Percentiles rank a stretch among this genome's conserved stretches.
Conservation (phyloP, 1,284 basidiomycete genomes). For the Peniophora sp. region DNA sequence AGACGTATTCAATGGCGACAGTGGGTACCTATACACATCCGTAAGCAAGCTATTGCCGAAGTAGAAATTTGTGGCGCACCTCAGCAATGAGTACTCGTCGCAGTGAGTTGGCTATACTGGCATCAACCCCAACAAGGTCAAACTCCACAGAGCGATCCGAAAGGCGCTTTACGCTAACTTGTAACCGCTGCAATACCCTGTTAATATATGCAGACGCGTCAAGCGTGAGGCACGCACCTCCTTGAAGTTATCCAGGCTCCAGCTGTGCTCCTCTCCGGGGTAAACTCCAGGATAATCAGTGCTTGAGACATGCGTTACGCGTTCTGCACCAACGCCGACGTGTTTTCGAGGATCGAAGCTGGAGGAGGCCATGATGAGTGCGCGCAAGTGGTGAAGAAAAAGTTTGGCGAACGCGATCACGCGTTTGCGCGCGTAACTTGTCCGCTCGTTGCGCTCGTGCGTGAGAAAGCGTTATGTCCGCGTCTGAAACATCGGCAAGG, state of each 20-base stretch:
- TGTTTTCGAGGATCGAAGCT: constrained; percentile 31
- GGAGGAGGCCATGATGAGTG: neutral
- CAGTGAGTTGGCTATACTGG: constrained; percentile 93
- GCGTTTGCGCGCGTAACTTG: neutral
- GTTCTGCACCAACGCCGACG: constrained; percentile 60
- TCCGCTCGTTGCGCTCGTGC: too few relatives aligned
- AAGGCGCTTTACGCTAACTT: constrained; percentile 68
- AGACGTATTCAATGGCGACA: constrained; percentile 89
- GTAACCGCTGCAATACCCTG: constrained; percentile 47
- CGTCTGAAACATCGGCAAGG: too few relatives aligned
- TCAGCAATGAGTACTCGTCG: constrained; percentile 91
- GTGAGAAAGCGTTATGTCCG: too few relatives aligned
- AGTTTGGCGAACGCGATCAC: neutral
- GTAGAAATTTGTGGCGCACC: constrained; percentile 35
- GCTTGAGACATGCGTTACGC: constrained; percentile 75
- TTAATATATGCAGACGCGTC: constrained; percentile 9
- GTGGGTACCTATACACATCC: constrained; percentile 66
- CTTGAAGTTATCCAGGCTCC: constrained; percentile 73
- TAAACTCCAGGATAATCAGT: constrained; percentile 86
- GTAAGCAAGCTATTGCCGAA: neutral
- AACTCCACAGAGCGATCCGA: constrained; percentile 86
- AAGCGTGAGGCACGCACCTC: constrained; percentile 40
- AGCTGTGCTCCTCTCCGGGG: constrained; percentile 77
- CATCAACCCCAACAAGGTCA: constrained; percentile 93
- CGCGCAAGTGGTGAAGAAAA: neutral